Percentiles rank a stretch among this genome's conserved stretches.
Evolutionary conservation across 1,284 basidiomycete species (phyloP).

Genomic region (Cryptococcus amylolentus): DNA sequence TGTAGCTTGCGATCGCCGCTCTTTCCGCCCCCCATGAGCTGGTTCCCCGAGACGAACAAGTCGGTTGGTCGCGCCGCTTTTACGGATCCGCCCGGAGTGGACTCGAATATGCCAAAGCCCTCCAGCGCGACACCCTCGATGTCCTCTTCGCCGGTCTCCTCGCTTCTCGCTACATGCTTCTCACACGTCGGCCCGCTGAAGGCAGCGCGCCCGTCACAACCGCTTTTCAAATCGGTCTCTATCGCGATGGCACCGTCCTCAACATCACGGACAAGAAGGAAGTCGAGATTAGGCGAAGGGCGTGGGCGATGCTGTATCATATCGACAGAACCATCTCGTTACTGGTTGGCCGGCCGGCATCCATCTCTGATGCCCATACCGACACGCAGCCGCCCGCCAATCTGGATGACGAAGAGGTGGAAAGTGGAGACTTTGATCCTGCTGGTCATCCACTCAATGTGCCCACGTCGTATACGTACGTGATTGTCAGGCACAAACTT

Average conservation of each 20-base stretch:
- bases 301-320: constrained; percentile 51
- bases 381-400: constrained; percentile 51
- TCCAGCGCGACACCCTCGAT: constrained; percentile 51
- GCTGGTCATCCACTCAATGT: constrained; percentile 48
- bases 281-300: constrained; percentile 50
- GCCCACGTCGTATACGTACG: constrained; percentile 50
- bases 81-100: constrained; percentile 49
- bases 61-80: constrained; percentile 47
- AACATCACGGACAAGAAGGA: constrained; percentile 49
- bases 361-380: constrained; percentile 50
- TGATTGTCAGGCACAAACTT: constrained; percentile 48
- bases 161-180: constrained; percentile 51
- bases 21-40: constrained; percentile 48
- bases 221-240: constrained; percentile 51
- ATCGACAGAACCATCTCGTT: constrained; percentile 50
- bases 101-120: constrained; percentile 49
- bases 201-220: constrained; percentile 50
- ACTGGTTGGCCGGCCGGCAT: constrained; percentile 49
- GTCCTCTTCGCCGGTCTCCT: constrained; percentile 50
- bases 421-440: constrained; percentile 47
- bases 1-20: constrained; percentile 49
- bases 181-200: constrained; percentile 50
- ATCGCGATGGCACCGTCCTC: constrained; percentile 50
- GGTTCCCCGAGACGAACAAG: constrained; percentile 44
- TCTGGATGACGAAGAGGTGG: constrained; percentile 51